Evolutionary conservation across 768 basidiomycete species (phyloP).

Genomic region (Melanogaster broomeanus): DNA sequence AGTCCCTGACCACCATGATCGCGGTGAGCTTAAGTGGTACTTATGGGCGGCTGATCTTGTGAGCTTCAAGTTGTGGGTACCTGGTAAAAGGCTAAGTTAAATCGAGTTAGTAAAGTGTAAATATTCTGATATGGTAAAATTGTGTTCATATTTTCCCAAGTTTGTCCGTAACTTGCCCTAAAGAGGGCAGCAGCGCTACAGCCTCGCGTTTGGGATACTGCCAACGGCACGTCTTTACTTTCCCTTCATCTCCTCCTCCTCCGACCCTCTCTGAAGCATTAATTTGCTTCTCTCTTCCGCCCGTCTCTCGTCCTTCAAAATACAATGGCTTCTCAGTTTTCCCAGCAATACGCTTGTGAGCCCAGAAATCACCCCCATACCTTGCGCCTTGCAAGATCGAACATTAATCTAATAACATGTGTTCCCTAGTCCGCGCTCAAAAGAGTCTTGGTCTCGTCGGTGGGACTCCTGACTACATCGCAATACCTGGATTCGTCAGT

Average conservation of each 20-base stretch:
- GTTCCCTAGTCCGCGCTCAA: slow-evolving; percentile 80
- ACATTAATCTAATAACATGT: slow-evolving; percentile 16
- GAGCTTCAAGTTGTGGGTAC: too few relatives aligned
- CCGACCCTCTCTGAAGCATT: slow-evolving; percentile 62
- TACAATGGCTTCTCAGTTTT: slow-evolving; percentile 69
- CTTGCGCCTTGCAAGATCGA: slow-evolving; percentile 5
- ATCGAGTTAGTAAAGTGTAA: background rate
- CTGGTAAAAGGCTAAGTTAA: background rate
- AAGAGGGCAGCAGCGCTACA: slow-evolving; percentile 5
- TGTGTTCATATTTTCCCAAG: background rate
- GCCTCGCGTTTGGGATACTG: slow-evolving; percentile 1
- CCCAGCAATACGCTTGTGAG: slow-evolving; percentile 87
- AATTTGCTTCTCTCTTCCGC: slow-evolving; percentile 65
- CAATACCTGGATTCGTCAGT: slow-evolving; percentile 59
- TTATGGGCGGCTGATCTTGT: too few relatives aligned
- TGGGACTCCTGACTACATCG: slow-evolving; percentile 74
- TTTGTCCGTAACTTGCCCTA: slow-evolving; percentile 17
- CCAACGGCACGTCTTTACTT: slow-evolving; percentile 13
- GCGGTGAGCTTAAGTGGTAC: too few relatives aligned
- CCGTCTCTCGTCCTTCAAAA: slow-evolving; percentile 33
- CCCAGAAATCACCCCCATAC: slow-evolving; percentile 15
- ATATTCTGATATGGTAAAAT: background rate
- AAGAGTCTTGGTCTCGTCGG: slow-evolving; percentile 87
- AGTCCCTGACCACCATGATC: too few relatives aligned
- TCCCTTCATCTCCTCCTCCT: slow-evolving; percentile 25